A percentile compares a stretch with the other conserved stretches of the same genome.
phyloP scores from a whole-genome alignment of 257 asterid species.

The Ilex aquifolium region DNA sequence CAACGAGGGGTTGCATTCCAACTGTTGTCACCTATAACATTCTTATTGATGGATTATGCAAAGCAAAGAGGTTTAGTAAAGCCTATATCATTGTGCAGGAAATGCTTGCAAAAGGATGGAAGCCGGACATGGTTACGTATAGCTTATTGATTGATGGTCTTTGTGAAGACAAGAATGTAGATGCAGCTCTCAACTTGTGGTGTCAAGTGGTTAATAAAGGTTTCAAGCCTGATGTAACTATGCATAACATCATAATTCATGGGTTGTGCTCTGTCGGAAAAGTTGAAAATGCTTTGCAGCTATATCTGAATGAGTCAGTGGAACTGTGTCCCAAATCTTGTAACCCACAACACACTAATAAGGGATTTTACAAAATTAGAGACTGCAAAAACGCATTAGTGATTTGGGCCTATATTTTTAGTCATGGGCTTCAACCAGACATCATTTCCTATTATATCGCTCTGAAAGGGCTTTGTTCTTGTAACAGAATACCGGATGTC shows the following conservation, averaged over 20 bases:
- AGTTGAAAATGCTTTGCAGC: slow-evolving; percentile 41
- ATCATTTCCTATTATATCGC: slow-evolving; percentile 77
- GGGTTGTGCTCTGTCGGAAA: slow-evolving; percentile 77
- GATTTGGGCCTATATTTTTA: slow-evolving; percentile 76
- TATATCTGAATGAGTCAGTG: slow-evolving; percentile 57
- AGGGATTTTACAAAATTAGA: slow-evolving; percentile 75
- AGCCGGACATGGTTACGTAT: slow-evolving; percentile 64
- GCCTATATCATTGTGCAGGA: too few species aligned
- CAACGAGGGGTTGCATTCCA: too few species aligned
- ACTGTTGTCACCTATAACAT: too few species aligned
- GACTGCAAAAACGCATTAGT: slow-evolving; percentile 57
- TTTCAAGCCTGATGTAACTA: slow-evolving; percentile 69
- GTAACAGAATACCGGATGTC: slow-evolving; percentile 55
- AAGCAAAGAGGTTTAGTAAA: too few species aligned
- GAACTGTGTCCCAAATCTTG: slow-evolving; percentile 65
- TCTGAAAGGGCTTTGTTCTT: slow-evolving; percentile 83
- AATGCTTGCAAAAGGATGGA: slow-evolving; percentile 66
- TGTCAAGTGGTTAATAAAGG: slow-evolving; percentile 40
- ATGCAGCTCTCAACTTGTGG: too few species aligned
- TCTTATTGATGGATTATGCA: too few species aligned
- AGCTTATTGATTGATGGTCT: slow-evolving; percentile 77
- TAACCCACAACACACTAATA: slow-evolving; percentile 78
- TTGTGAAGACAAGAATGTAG: slow-evolving; percentile 49
- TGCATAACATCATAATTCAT: slow-evolving; percentile 89
- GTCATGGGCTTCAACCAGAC: slow-evolving; percentile 66